Percentiles rank a stretch among this genome's conserved stretches.
These are phyloP conservation scores for Lactarius pseudohatsudake DNA, from an alignment of 768 basidiomycete species.

Conservation along the genomic window DNA sequence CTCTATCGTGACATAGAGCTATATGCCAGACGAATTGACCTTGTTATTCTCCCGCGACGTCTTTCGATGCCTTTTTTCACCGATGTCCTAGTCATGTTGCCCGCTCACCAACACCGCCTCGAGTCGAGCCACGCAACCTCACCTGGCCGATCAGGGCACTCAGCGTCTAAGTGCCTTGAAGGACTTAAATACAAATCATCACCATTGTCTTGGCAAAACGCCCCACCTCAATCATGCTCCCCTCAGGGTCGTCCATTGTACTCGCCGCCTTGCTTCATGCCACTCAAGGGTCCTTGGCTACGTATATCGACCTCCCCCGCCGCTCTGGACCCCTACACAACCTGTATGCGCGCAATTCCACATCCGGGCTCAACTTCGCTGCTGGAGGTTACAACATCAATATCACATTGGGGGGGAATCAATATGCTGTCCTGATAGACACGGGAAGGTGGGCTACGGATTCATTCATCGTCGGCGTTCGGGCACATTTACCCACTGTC, in stretches of 20 bases:
- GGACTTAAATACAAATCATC: background rate
- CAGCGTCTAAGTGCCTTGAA: background rate
- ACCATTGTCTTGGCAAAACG: background rate
- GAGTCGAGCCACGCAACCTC: background rate
- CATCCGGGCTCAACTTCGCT: background rate
- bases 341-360: background rate
- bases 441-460: constrained; percentile 43
- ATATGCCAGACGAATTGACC: background rate
- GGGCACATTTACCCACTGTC: background rate
- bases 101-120: background rate
- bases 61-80: background rate
- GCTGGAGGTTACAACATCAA: constrained; percentile 29
- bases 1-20: background rate
- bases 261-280: constrained; percentile 6
- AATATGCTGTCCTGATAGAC: constrained; percentile 41
- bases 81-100: background rate
- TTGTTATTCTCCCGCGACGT: background rate
- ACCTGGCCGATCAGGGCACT: background rate
- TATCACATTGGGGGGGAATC: constrained; percentile 39
- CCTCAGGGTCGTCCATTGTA: constrained; percentile 3
- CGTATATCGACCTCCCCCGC: constrained; percentile 3
- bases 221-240: constrained; percentile 7
- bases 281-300: background rate
- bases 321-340: background rate
- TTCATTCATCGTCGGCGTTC: background rate